Base-by-base conservation (phyloP, 2,329 filamentous ascomycete genomes). In the Paecilomyces dactylethromorphus region DNA sequence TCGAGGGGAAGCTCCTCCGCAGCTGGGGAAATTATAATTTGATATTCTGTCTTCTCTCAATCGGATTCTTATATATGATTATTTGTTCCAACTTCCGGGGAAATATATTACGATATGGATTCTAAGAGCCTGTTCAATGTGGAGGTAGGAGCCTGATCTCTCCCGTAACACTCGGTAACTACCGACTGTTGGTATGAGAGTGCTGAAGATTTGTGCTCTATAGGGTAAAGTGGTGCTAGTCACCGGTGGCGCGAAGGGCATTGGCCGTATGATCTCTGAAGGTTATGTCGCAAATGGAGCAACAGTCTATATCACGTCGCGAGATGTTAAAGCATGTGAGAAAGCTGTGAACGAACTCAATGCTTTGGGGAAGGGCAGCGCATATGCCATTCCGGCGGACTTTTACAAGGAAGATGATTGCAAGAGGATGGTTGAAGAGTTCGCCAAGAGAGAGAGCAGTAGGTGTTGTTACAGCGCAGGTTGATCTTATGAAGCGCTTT, bases 391-490 rank as follows among this genome's bases (percentile, higher is more conserved):
- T 54, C 72, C 79, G 21, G 81, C 80, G 13, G 76, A 83, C 59
- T 73, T 83, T 59, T 81, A 81, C 65, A 77, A 81, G 60, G 80
- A 81, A 58, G 78, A 79, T 11, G 80, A 81, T 1, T 77, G 79
- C 61, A 75, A 79, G 58, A 76, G 68, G 29, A 69, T 82, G 33
- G 78, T 77, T 10, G 74, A 74, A n/a, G 80, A 81, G 61, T 68
- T 82, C 32, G 74, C 75, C 60, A 79, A 79, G 67, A 72, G 74
- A 10, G 75, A 77, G 63, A 68, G 29, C 84, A 90, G 32, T 84
- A 82, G 60, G 79, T 86, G 58, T 86, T 86, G 0, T 80, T 84
- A 0, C 85, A 1, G 85, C 86, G 0, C 76, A 18, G 88, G 3
- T 78, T 90, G 55, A 81, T 87, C 68, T 79, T 79, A 22, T 82